phyloP scores from a whole-genome alignment of 2,329 filamentous ascomycete genomes.

The Lasiodiplodia sp. region DNA sequence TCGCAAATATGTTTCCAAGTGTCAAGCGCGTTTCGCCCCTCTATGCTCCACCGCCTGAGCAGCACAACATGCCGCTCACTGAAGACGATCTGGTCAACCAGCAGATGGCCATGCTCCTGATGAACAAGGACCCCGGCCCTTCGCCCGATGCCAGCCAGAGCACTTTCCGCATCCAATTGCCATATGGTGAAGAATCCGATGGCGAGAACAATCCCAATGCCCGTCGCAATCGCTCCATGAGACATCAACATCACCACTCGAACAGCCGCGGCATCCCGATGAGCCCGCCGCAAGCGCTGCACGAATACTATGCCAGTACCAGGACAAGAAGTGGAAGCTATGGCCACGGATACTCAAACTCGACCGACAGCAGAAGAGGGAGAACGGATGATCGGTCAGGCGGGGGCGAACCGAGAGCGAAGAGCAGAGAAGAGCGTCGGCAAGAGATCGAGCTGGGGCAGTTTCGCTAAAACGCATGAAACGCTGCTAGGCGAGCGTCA shows the following conservation, averaged over 20 bases:
- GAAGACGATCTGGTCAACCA: slow-evolving; percentile 60
- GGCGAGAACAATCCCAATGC: slow-evolving; percentile 20
- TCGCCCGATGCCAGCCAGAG: slow-evolving; percentile 45
- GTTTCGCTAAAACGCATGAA: background rate
- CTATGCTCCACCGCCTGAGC: slow-evolving; percentile 13
- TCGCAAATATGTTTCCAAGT: slow-evolving; percentile 56
- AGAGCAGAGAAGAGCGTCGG: slow-evolving; percentile 49
- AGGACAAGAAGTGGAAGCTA: slow-evolving; percentile 9
- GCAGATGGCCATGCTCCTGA: slow-evolving; percentile 58
- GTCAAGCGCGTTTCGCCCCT: slow-evolving; percentile 32
- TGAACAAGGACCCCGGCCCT: slow-evolving; percentile 43
- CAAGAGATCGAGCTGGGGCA: slow-evolving; percentile 50
- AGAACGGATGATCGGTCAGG: slow-evolving; percentile 5
- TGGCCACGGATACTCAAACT: background rate
- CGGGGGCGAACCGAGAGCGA: slow-evolving; percentile 33
- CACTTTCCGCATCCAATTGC: slow-evolving; percentile 53
- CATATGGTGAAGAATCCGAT: slow-evolving; percentile 30
- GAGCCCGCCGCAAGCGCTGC: slow-evolving; percentile 12
- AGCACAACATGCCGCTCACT: slow-evolving; percentile 40
- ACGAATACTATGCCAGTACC: slow-evolving; percentile 8
- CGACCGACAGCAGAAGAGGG: background rate
- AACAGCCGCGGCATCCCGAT: background rate
- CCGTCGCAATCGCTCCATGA: slow-evolving; percentile 3
- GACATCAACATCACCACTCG: background rate
- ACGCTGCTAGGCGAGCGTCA: background rate